These are phyloP conservation scores for Coemansia sp. DNA, from an alignment of 192 early-diverging fungal genomes.

Conservation along the genomic window DNA sequence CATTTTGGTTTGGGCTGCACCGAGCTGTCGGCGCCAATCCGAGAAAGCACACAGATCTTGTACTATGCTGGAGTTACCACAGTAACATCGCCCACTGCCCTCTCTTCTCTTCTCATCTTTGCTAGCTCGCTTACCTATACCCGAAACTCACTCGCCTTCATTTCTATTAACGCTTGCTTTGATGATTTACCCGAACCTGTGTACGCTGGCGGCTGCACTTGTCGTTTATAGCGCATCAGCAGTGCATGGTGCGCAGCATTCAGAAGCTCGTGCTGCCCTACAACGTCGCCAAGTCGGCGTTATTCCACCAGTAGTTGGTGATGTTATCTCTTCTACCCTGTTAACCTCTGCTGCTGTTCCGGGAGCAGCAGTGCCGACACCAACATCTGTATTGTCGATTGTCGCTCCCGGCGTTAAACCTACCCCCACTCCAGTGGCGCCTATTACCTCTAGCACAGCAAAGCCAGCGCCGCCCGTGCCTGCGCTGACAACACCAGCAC, in stretches of 20 bases:
- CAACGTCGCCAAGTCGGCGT: constrained; percentile 3
- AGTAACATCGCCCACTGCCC: background rate
- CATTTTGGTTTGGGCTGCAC: background rate
- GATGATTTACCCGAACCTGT: background rate
- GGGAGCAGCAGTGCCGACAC: background rate
- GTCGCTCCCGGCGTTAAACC: background rate
- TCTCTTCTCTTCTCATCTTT: background rate
- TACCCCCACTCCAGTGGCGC: background rate
- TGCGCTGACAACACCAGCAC: background rate
- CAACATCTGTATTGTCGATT: background rate
- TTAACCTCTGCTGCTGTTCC: background rate
- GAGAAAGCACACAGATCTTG: background rate
- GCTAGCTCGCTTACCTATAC: background rate
- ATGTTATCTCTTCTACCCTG: background rate
- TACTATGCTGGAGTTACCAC: background rate
- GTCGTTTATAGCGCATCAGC: background rate
- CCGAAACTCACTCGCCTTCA: background rate
- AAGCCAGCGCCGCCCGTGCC: background rate
- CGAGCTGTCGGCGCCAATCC: background rate
- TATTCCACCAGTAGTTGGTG: constrained; percentile 4
- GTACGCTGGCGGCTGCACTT: background rate
- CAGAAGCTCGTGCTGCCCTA: background rate
- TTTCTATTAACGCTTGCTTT: background rate
- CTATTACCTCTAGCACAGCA: background rate
- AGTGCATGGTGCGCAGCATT: background rate